phyloP scores from a whole-genome alignment of 306 rosid genomes.

The Gynostemma pentaphyllum region DNA sequence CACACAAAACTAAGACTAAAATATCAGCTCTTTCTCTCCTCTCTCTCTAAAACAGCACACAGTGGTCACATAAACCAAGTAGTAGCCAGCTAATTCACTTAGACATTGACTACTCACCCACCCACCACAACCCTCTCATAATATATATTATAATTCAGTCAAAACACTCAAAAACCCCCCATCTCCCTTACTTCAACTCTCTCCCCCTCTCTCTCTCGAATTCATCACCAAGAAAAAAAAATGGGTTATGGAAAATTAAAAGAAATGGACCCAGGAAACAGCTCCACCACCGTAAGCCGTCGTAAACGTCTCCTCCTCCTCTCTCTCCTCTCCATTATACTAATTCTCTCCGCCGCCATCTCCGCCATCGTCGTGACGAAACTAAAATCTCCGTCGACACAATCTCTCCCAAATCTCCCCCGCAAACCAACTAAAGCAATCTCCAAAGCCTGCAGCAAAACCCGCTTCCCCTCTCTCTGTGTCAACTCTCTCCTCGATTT shows the following conservation, averaged over 20 bases:
- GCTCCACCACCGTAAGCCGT: not conserved
- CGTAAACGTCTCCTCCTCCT: conserved; percentile 29
- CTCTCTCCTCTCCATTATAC: conserved; percentile 27
- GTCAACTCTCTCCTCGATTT: conserved; percentile 52
- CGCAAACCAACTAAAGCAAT: conserved; percentile 61
- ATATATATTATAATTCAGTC: not conserved
- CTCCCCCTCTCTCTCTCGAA: not conserved
- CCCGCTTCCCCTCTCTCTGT: conserved; percentile 52
- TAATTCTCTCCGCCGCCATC: conserved; percentile 45
- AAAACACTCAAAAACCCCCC: not conserved
- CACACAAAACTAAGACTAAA: no score
- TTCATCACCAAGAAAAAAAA: not conserved
- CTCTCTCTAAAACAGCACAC: not conserved
- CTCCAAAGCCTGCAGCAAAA: conserved; percentile 54
- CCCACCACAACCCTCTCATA: conserved; percentile 29
- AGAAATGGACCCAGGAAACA: conserved; percentile 15
- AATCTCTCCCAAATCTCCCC: not conserved
- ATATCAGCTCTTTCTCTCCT: no score
- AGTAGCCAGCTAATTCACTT: conserved; percentile 54
- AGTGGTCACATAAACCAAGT: conserved; percentile 38
- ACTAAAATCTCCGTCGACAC: conserved; percentile 3
- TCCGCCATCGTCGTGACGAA: conserved; percentile 29
- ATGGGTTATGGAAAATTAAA: conserved; percentile 56
- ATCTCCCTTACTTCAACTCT: not conserved
- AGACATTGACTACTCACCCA: conserved; percentile 47